Conservation (phyloP, 2,329 filamentous ascomycete species). For the Colletotrichum tropicicola region DNA sequence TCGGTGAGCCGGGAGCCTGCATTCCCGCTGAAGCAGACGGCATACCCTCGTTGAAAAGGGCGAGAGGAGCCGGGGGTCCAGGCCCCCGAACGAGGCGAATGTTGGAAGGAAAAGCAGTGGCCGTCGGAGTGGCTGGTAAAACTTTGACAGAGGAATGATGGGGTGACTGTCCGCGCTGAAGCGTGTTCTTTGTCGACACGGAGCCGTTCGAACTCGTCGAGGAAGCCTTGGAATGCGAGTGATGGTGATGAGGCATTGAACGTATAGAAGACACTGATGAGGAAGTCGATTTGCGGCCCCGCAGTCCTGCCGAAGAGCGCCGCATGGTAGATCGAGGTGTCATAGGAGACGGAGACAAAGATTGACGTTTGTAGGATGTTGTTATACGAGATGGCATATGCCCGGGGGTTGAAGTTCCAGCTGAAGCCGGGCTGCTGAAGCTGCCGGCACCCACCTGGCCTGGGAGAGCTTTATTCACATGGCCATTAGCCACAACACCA, state of each 20-base stretch:
- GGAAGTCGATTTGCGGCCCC: conserved; percentile 94
- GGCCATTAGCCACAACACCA: conserved; percentile 62
- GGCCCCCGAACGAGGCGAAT: conserved; percentile 80
- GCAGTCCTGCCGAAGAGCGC: conserved; percentile 82
- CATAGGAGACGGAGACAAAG: conserved; percentile 84
- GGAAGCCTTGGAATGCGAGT: conserved; percentile 92
- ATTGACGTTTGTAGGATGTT: conserved; percentile 74
- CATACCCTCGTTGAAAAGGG: conserved; percentile 67
- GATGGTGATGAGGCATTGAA: conserved; percentile 86
- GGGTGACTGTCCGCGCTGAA: conserved; percentile 75
- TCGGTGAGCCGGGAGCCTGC: conserved; percentile 62
- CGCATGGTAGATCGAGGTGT: conserved; percentile 90
- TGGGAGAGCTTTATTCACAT: conserved; percentile 39
- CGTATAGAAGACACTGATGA: conserved; percentile 94
- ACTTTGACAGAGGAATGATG: conserved; percentile 94
- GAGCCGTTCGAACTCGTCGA: conserved; percentile 87
- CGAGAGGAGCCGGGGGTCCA: conserved; percentile 58
- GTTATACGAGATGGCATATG: conserved; percentile 43
- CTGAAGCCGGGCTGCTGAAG: conserved; percentile 38
- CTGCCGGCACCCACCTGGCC: conserved; percentile 1
- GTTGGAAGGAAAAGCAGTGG: conserved; percentile 80
- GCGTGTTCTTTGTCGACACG: conserved; percentile 73
- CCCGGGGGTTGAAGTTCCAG: conserved; percentile 38
- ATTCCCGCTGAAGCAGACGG: conserved; percentile 44
- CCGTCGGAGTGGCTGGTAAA: conserved; percentile 87